These are phyloP conservation scores for Aegilops speltoides DNA, from an alignment of 176 grass and related monocot genomes.

Conservation along the genomic window DNA sequence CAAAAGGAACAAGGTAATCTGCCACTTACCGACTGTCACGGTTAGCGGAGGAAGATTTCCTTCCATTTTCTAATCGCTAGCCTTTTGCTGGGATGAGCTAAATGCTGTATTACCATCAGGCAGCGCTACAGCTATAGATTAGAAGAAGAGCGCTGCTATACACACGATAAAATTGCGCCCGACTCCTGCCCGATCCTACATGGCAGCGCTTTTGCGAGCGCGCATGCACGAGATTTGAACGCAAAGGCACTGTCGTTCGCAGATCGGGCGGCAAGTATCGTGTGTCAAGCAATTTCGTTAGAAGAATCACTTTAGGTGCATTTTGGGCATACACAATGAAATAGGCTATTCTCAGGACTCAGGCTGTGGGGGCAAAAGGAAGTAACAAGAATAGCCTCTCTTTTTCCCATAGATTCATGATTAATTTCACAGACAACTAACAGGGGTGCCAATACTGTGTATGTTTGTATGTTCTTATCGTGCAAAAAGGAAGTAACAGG, in stretches of 20 bases:
- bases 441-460: neutral
- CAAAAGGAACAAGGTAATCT: conserved; percentile 23
- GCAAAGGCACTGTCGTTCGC: no score
- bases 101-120: conserved; percentile 50
- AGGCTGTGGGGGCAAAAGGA: neutral
- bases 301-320: conserved; percentile 19
- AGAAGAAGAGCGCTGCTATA: neutral
- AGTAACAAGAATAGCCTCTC: neutral
- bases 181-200: no score
- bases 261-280: no score
- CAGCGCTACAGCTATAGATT: conserved; percentile 8
- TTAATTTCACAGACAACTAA: neutral
- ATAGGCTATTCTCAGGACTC: neutral
- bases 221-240: no score
- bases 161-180: no score
- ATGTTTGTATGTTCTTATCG: neutral
- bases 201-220: no score
- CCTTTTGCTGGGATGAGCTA: conserved; percentile 45
- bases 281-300: no score
- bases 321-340: neutral
- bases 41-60: conserved; percentile 66
- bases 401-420: no score
- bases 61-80: conserved; percentile 56
- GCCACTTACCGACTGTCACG: conserved; percentile 80
- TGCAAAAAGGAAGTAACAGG: neutral